phyloP scores from a whole-genome alignment of 768 basidiomycete species.

The Amanita thiersii region DNA sequence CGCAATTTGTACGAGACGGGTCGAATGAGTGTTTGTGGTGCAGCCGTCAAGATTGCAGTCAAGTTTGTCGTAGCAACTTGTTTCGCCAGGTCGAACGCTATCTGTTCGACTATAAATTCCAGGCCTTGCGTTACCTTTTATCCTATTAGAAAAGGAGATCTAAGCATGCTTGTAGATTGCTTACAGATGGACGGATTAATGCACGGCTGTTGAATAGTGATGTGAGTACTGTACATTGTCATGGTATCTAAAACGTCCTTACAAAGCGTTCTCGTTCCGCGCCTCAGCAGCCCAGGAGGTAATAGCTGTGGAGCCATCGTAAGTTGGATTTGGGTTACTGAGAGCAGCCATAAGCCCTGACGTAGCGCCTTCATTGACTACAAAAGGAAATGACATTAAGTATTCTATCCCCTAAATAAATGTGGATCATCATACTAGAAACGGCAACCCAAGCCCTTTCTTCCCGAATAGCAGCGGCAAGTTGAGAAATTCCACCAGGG shows the following conservation, averaged over 20 bases:
- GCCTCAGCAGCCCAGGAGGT: constrained; percentile 40
- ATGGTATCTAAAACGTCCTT: constrained; percentile 15
- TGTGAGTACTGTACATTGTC: background rate
- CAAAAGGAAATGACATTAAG: background rate
- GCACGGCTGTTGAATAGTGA: constrained; percentile 16
- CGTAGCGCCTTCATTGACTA: constrained; percentile 35
- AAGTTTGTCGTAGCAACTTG: constrained; percentile 14
- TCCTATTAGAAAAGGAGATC: background rate
- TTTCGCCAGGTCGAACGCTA: constrained; percentile 19
- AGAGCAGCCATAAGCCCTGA: constrained; percentile 28
- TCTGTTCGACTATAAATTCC: constrained; percentile 22
- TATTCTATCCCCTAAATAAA: background rate
- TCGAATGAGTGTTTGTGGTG: constrained; percentile 40
- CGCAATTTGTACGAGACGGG: constrained; percentile 40
- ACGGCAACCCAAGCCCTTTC: constrained; percentile 49
- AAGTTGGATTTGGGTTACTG: constrained; percentile 29
- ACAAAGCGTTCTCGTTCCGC: constrained; percentile 56
- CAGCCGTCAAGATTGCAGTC: constrained; percentile 27
- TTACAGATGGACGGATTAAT: constrained; percentile 23
- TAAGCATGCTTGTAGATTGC: constrained; percentile 4
- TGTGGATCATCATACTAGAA: constrained; percentile 29
- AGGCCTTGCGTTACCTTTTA: constrained; percentile 13
- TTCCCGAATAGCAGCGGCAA: constrained; percentile 37
- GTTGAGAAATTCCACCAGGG: constrained; percentile 31
- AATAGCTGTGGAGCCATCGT: constrained; percentile 40